Evolutionary conservation across 345 rosid species (phyloP), one percentile per base, ranked within the genome.

Genomic region (Gossypium sturtianum): DNA sequence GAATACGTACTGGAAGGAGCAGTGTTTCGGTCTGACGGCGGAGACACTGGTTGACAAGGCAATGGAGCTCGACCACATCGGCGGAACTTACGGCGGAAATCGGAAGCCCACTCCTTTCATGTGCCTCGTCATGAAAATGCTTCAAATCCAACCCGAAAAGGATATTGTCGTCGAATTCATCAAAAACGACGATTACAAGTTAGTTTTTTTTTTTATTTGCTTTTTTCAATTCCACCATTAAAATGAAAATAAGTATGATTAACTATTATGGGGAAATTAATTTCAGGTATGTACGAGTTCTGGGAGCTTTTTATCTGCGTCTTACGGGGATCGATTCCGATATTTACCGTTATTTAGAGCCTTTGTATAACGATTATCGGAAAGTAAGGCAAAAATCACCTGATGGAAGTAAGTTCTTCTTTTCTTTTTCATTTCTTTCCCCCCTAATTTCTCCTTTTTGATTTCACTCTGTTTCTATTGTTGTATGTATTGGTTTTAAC

Each of bases 301-400:
- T 93, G 17, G 98, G 98, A 76, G 99, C 97, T 61, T 93, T 95
- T 69, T 93, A 91, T 80, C 84, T 89, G 45, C 94, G 56, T 66
- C 71, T 66, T 7, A 66, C 56, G 2, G 56, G 71, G 38, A 47
- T 66, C 41, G 71, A 66, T 47, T 2, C 56, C 1, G 56, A 66
- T 48, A 66, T 66, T 66, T 45, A 66, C 47, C 54, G 38, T 12
- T 66, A 66, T 45, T 66, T 66, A 66, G 71, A 66, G 54, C 71
- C 71, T 22, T 13, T 66, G 19, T 66, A 66, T 41, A 66, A 45
- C 73, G 99, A 96, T 78, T 93, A 93, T 73, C 83, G 97, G 0
- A 93, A 93, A 82, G 76, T 93, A 81, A 83, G 99, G 78, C 81
- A 52, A 71, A 89, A 82, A 78, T 75, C 76, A 56, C 19, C 89